A percentile compares a stretch with the other conserved stretches of the same genome.
phyloP scores from a whole-genome alignment of 2,329 filamentous ascomycete species.

The Lasiodiplodia citricola region DNA sequence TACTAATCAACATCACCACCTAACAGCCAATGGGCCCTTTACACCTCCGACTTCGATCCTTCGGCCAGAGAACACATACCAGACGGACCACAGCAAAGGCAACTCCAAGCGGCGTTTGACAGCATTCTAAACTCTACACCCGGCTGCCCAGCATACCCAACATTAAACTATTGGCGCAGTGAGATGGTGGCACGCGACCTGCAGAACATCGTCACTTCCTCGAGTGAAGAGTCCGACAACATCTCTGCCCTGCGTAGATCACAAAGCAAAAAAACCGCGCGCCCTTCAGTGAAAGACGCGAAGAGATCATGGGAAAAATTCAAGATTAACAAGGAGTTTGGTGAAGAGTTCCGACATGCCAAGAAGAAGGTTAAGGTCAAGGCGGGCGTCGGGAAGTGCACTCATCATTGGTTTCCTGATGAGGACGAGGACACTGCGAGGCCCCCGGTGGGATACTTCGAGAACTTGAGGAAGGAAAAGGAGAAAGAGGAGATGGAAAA shows the following conservation, averaged over 20 bases:
- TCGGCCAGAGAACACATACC: background rate
- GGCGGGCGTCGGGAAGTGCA: background rate
- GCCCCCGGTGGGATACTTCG: conserved; percentile 4
- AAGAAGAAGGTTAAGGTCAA: background rate
- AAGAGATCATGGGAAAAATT: conserved; percentile 7
- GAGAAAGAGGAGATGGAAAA: background rate
- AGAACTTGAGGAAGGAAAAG: background rate
- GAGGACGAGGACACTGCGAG: background rate
- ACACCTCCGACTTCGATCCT: background rate
- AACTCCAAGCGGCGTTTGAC: background rate
- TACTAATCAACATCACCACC: background rate
- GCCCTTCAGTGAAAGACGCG: background rate
- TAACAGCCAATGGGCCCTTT: conserved; percentile 1
- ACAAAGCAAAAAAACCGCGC: background rate
- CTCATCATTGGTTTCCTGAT: background rate
- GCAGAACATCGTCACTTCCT: background rate
- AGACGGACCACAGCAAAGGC: background rate
- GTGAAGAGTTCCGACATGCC: background rate
- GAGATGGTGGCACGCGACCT: background rate
- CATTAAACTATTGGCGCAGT: background rate
- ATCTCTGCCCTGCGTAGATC: background rate
- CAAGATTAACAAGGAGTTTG: background rate
- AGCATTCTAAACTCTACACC: background rate
- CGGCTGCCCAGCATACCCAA: background rate
- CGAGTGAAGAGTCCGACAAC: background rate